Evolutionary conservation across 1,139 yeast genomes (phyloP), one percentile per base, ranked within the genome.

Genomic region (Nakaseomyces glabratus): DNA sequence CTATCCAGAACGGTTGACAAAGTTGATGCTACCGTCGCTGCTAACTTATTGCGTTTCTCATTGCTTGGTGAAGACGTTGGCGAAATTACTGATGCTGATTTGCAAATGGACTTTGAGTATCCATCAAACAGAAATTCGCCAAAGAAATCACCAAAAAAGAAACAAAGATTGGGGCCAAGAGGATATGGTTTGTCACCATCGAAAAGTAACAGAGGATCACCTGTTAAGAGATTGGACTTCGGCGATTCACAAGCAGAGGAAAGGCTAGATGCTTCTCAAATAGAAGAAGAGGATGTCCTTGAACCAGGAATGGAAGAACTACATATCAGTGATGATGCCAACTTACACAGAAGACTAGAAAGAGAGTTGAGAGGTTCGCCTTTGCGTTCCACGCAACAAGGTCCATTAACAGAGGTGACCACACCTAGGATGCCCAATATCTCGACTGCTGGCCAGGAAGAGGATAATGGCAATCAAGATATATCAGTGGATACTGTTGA

Each of bases 11-110:
- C 73, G 2, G 79, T 90, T 14, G 85, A 80, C 25, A 72, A 72
- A 20, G 69, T 69, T 44, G 99, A 90, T 60, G 95, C 96, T 2
- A 66, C 70, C 44, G 79, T 82, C 28, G 98, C 99, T 3, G 93
- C 85, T 47, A 82, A 80, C 48, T 60, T 93, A 50, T 66, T 90
- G 47, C 70, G 94, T 52, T 90, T 73, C 58, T 93, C 98, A 1
- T 65, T 93, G 46, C 82, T 88, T 13, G 64, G 59, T 37, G 61
- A 55, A 36, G 65, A 58, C 31, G 51, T 52, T 11, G 56, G 49
- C 5, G 64, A 56, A 20, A 57, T 56, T 19, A 55, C 45, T 16
- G 48, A 46, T 20, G 48, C 45, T 9, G 57, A 49, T n/a, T n/a
- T 20, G 12, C 24, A 28, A 14, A 20, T 20, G 23, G 24, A 28